Conservation (phyloP, 805 yeast genomes). For the Candida orba region DNA sequence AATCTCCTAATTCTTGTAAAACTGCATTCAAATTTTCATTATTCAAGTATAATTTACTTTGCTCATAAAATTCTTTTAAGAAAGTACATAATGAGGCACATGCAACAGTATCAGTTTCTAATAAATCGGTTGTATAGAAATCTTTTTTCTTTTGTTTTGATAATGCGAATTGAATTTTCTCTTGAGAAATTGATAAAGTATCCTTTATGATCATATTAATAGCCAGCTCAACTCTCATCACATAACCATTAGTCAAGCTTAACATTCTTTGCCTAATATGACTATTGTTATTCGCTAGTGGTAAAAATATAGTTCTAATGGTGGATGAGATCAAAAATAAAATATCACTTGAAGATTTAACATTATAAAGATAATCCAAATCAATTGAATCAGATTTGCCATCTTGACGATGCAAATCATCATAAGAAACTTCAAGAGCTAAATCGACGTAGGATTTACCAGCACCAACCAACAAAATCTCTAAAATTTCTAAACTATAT, state of each 20-base stretch:
- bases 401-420: constrained; percentile 33
- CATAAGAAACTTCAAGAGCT: constrained; percentile 66
- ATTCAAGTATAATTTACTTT: constrained; percentile 31
- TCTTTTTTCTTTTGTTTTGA: constrained; percentile 73
- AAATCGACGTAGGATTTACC: constrained; percentile 70
- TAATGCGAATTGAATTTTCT: constrained; percentile 42
- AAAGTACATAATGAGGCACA: constrained; percentile 58
- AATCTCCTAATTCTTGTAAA: constrained; percentile 49
- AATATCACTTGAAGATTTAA: constrained; percentile 51
- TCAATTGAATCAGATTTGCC: constrained; percentile 27
- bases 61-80: constrained; percentile 35
- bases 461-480: constrained; percentile 57
- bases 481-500: constrained; percentile 58
- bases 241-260: constrained; percentile 52
- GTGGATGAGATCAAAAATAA: constrained; percentile 62
- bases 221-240: constrained; percentile 55
- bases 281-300: constrained; percentile 59
- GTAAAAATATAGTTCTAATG: constrained; percentile 66
- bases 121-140: constrained; percentile 39
- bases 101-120: constrained; percentile 61
- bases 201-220: constrained; percentile 58
- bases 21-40: constrained; percentile 44
- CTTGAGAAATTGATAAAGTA: constrained; percentile 44
- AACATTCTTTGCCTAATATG: constrained; percentile 51
- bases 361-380: constrained; percentile 41